Conservation (phyloP, 495 filamentous ascomycete genomes). For the Tuber aestivum region DNA sequence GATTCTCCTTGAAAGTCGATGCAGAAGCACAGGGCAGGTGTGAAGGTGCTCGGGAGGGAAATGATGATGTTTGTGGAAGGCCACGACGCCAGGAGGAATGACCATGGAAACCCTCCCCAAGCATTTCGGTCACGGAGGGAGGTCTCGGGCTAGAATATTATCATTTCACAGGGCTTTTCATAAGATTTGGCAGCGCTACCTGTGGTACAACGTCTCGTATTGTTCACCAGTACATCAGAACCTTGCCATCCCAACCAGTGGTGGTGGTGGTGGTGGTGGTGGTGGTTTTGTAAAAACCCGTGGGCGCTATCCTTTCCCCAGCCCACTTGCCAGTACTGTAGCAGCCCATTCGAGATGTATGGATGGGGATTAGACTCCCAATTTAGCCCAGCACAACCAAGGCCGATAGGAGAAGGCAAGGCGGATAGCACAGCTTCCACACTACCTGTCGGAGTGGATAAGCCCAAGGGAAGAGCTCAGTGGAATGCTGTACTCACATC, state of each 20-base stretch:
- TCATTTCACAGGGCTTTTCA: not conserved
- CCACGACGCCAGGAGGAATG: not conserved
- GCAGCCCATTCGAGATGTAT: not conserved
- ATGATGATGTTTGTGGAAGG: not conserved
- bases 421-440: not conserved
- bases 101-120: not conserved
- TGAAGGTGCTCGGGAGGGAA: not conserved
- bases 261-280: no score
- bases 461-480: not conserved
- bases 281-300: not conserved
- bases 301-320: not conserved
- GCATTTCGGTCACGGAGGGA: not conserved
- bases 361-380: not conserved
- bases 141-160: not conserved
- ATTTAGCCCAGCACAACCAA: not conserved
- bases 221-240: not conserved
- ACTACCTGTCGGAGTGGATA: not conserved
- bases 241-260: not conserved
- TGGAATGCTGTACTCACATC: not conserved
- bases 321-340: not conserved
- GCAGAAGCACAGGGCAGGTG: not conserved
- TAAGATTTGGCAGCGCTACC: not conserved
- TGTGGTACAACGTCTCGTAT: not conserved
- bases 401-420: not conserved
- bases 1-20: not conserved